These are phyloP conservation scores for Colletotrichum sp. DNA, from an alignment of 2,329 filamentous ascomycete genomes.

Conservation along the genomic window DNA sequence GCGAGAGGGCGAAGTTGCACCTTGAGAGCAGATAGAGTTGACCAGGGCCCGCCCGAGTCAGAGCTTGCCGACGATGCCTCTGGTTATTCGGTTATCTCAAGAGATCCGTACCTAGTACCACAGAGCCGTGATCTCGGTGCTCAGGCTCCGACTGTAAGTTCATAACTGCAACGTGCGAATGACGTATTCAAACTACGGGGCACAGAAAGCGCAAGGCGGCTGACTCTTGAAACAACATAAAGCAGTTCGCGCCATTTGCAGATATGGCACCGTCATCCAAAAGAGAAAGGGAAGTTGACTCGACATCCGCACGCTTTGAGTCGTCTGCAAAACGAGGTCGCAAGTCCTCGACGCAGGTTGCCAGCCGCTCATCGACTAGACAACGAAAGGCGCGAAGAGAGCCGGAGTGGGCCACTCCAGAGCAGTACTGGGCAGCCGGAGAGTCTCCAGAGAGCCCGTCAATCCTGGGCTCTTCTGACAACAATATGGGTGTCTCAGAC, in stretches of 20 bases:
- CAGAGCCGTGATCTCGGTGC: background rate
- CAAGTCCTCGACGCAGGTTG: background rate
- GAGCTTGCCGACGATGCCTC: background rate
- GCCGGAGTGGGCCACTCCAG: background rate
- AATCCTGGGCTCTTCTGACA: accelerated
- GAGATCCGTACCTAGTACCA: background rate
- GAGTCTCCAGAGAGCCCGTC: accelerated
- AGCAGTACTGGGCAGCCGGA: background rate
- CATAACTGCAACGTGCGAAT: background rate
- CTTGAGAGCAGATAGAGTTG: background rate
- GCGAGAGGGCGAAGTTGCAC: background rate
- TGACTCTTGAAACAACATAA: background rate
- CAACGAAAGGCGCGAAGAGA: background rate
- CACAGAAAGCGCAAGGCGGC: background rate
- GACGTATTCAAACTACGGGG: accelerated
- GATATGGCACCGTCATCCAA: background rate
- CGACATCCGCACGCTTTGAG: background rate
- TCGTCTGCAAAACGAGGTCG: background rate
- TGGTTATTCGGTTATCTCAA: background rate
- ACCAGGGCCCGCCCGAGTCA: accelerated
- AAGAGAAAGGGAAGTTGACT: background rate
- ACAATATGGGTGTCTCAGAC: accelerated
- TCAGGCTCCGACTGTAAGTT: background rate
- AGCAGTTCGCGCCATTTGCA: background rate
- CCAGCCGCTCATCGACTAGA: background rate